phyloP scores from a whole-genome alignment of 1,139 yeast species.

The Candida labiduridarum region DNA sequence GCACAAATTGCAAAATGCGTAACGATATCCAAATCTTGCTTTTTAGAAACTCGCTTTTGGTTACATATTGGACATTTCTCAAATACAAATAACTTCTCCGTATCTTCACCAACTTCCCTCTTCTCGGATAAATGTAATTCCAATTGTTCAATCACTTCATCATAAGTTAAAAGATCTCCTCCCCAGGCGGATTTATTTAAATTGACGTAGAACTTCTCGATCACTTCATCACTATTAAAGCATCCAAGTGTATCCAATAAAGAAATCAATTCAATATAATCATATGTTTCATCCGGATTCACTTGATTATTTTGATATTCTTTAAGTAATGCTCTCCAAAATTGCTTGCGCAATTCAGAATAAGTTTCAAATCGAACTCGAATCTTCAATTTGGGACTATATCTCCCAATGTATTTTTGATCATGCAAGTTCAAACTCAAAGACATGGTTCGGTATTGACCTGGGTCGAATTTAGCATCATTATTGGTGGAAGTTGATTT shows the following conservation, averaged over 20 bases:
- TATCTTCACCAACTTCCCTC: constrained; percentile 21
- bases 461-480: constrained; percentile 38
- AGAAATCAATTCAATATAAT: constrained; percentile 57
- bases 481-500: constrained; percentile 27
- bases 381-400: constrained; percentile 58
- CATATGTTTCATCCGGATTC: constrained; percentile 35
- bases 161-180: constrained; percentile 56
- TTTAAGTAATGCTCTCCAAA: constrained; percentile 68
- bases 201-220: constrained; percentile 45
- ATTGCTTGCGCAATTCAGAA: constrained; percentile 59
- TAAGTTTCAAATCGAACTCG: constrained; percentile 73
- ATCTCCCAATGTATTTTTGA: constrained; percentile 36
- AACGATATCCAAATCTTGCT: constrained; percentile 66
- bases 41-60: constrained; percentile 57
- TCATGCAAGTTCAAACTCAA: constrained; percentile 38
- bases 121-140: constrained; percentile 31
- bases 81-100: constrained; percentile 52
- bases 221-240: constrained; percentile 49
- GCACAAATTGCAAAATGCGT: constrained; percentile 90
- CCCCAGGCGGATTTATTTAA: constrained; percentile 51
- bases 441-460: constrained; percentile 46
- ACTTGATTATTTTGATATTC: constrained; percentile 46
- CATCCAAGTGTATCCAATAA: constrained; percentile 69
- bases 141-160: constrained; percentile 62
- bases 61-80: constrained; percentile 79